Evolutionary conservation across 306 rosid genomes (phyloP).

Genomic region (Chamaecrista fasciculata): DNA sequence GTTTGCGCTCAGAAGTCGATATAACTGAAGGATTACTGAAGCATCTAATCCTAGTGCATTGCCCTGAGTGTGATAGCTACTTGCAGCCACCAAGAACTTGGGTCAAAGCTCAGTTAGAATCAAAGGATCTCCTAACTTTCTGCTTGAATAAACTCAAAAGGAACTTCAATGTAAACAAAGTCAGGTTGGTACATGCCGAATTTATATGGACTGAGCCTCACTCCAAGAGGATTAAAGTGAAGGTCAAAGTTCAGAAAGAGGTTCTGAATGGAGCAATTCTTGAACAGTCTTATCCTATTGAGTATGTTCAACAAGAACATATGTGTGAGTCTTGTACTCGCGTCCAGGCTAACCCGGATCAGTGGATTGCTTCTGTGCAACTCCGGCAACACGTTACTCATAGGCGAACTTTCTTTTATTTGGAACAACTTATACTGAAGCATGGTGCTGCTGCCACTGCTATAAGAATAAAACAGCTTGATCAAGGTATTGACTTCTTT

Average conservation of each 20-base stretch:
- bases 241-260: slow-evolving; percentile 63
- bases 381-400: slow-evolving; percentile 70
- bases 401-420: slow-evolving; percentile 58
- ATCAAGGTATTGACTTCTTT: slow-evolving; percentile 69
- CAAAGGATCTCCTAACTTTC: slow-evolving; percentile 60
- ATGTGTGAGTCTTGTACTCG: slow-evolving; percentile 66
- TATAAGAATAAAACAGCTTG: slow-evolving; percentile 62
- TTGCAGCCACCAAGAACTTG: slow-evolving; percentile 71
- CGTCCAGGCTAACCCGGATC: slow-evolving; percentile 70
- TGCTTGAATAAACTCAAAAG: slow-evolving; percentile 58
- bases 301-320: slow-evolving; percentile 57
- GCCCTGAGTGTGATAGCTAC: slow-evolving; percentile 60
- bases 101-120: slow-evolving; percentile 57
- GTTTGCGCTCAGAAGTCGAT: slow-evolving; percentile 61
- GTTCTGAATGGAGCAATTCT: slow-evolving; percentile 58
- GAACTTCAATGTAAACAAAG: slow-evolving; percentile 39
- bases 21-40: slow-evolving; percentile 72
- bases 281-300: slow-evolving; percentile 55
- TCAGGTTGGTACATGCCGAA: slow-evolving; percentile 48
- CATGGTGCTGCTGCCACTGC: slow-evolving; percentile 68
- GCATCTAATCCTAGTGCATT: slow-evolving; percentile 45
- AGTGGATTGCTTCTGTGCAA: slow-evolving; percentile 74
- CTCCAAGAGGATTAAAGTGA: slow-evolving; percentile 64
- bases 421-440: slow-evolving; percentile 68
- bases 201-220: slow-evolving; percentile 64